Conservation (phyloP, 306 rosid species). For the Pyrus betulifolia region DNA sequence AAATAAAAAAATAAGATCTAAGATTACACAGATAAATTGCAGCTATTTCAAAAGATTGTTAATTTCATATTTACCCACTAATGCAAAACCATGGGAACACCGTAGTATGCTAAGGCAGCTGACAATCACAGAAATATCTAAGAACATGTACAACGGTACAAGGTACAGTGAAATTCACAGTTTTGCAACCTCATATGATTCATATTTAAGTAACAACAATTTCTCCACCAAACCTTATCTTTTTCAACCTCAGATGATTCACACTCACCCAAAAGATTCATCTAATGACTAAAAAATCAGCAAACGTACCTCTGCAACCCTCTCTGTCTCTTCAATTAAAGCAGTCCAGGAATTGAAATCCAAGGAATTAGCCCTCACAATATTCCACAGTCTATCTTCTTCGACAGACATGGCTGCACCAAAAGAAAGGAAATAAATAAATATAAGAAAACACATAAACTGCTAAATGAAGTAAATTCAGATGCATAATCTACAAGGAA, state of each 20-base stretch:
- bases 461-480: not conserved
- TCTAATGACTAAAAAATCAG: slow-evolving; percentile 2
- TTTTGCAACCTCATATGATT: not conserved
- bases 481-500: not conserved
- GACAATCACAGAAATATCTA: not conserved
- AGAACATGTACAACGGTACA: not conserved
- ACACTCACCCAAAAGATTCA: not conserved
- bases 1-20: not conserved
- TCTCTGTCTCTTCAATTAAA: slow-evolving; percentile 94
- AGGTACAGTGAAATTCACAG: not conserved
- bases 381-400: slow-evolving; percentile 93
- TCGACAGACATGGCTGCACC: slow-evolving; percentile 69
- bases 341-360: slow-evolving; percentile 96
- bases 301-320: slow-evolving; percentile 66
- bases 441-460: not conserved
- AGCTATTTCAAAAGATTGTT: not conserved
- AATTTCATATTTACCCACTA: not conserved
- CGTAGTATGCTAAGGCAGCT: not conserved
- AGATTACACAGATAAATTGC: not conserved
- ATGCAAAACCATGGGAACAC: not conserved
- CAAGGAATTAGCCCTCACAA: slow-evolving; percentile 79
- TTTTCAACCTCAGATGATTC: not conserved
- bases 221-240: not conserved
- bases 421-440: not conserved
- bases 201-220: not conserved